These are phyloP conservation scores for Psilocybe mexicana DNA, from an alignment of 1,284 basidiomycete genomes.

Conservation along the genomic window DNA sequence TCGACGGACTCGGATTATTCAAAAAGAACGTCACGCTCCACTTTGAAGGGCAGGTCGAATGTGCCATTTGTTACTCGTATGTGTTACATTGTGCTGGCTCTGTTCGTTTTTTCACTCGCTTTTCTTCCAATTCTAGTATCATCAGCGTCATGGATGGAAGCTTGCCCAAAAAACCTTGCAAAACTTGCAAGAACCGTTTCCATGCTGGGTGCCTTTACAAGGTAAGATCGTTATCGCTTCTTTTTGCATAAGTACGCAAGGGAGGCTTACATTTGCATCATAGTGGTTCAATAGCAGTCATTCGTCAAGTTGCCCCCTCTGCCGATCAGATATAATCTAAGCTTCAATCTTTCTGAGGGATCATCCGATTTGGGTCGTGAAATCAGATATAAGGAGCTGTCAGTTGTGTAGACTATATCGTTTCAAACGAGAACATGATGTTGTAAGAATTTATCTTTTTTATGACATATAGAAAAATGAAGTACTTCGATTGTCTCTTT, in stretches of 20 bases:
- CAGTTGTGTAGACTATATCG: no score
- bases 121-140: conserved; percentile 54
- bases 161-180: conserved; percentile 90
- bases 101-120: neutral
- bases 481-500: no score
- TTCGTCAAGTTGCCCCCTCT: conserved; percentile 89
- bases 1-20: conserved; percentile 91
- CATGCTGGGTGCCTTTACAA: conserved; percentile 93
- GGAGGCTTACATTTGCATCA: conserved; percentile 10
- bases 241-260: neutral
- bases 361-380: no score
- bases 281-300: conserved; percentile 94
- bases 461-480: no score
- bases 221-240: conserved; percentile 38
- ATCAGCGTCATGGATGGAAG: conserved; percentile 90
- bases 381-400: no score
- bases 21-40: conserved; percentile 92
- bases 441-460: no score
- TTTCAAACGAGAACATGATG: no score
- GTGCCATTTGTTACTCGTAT: conserved; percentile 93
- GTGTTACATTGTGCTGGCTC: conserved; percentile 28
- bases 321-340: conserved; percentile 77
- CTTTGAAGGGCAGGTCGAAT: conserved; percentile 92
- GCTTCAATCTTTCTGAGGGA: neutral
- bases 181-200: conserved; percentile 95